A percentile compares a stretch with the other conserved stretches of the same genome.
Evolutionary conservation across 2,329 filamentous ascomycete species (phyloP).

Genomic region (Scedosporium boydii): DNA sequence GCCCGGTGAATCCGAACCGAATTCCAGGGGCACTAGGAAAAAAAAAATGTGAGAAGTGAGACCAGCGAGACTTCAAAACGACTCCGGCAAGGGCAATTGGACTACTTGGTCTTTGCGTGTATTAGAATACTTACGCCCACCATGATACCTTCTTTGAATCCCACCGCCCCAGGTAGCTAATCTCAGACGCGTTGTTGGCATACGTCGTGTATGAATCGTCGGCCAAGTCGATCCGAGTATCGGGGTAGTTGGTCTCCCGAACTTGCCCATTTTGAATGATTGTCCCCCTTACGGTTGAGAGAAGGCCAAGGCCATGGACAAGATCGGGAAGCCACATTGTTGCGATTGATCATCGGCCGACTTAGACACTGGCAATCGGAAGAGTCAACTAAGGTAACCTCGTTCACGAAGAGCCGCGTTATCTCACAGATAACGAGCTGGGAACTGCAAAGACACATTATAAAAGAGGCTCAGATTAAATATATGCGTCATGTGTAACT

Average conservation of each 20-base stretch:
- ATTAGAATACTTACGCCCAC: constrained; percentile 39
- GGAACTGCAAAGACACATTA: background rate
- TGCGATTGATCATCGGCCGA: background rate
- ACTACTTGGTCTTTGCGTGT: no score
- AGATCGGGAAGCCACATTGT: constrained; percentile 5
- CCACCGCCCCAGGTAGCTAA: constrained; percentile 55
- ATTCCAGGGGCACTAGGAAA: constrained; percentile 36
- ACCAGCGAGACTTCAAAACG: background rate
- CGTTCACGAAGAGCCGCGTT: background rate
- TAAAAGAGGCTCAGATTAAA: background rate
- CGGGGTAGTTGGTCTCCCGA: constrained; percentile 27
- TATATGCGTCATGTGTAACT: background rate
- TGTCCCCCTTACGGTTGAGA: constrained; percentile 14
- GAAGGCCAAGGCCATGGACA: constrained; percentile 12
- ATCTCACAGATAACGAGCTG: background rate
- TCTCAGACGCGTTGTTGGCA: constrained; percentile 37
- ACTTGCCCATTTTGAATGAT: constrained; percentile 33
- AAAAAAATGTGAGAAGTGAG: background rate
- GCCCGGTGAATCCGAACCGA: constrained; percentile 45
- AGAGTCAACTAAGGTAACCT: background rate
- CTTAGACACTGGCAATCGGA: background rate
- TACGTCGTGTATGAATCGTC: constrained; percentile 32
- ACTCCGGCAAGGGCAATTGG: background rate
- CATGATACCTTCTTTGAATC: constrained; percentile 50
- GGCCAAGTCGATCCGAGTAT: constrained; percentile 26